Evolutionary conservation across 176 grass and related monocot species (phyloP).

Genomic region (Raddia guianensis): DNA sequence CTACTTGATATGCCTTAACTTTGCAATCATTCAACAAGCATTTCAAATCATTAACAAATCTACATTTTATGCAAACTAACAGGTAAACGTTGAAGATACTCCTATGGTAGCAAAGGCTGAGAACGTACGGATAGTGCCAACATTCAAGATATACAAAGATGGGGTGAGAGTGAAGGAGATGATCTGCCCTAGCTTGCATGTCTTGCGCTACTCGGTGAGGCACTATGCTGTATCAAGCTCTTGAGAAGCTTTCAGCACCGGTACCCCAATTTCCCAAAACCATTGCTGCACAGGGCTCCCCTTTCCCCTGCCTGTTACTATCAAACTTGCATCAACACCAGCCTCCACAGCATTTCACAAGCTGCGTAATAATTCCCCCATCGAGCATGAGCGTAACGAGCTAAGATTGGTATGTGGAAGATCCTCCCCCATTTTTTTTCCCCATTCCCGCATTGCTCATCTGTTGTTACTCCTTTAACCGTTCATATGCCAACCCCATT

Average conservation of each 20-base stretch:
- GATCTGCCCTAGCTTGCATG: slow-evolving; percentile 87
- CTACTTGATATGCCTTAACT: slow-evolving; percentile 22
- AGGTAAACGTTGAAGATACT: slow-evolving; percentile 81
- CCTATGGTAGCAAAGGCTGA: slow-evolving; percentile 69
- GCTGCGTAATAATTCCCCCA: slow-evolving; percentile 57
- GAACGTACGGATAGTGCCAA: slow-evolving; percentile 79
- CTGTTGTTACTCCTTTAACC: slow-evolving; percentile 36
- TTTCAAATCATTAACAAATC: slow-evolving; percentile 28
- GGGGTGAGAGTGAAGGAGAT: slow-evolving; percentile 90
- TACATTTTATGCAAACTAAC: not conserved
- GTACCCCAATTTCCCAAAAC: slow-evolving; percentile 33
- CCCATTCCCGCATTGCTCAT: slow-evolving; percentile 23
- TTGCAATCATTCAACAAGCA: not conserved
- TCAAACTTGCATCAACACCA: slow-evolving; percentile 44
- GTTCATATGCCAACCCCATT: slow-evolving; percentile 42
- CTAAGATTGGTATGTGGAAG: slow-evolving; percentile 60
- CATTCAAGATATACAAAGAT: slow-evolving; percentile 97
- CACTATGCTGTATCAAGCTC: slow-evolving; percentile 71
- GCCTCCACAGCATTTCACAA: slow-evolving; percentile 47
- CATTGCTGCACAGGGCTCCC: slow-evolving; percentile 36
- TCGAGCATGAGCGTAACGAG: slow-evolving; percentile 45
- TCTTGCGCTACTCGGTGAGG: slow-evolving; percentile 84
- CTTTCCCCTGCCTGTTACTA: slow-evolving; percentile 31
- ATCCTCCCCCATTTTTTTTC: slow-evolving; percentile 43
- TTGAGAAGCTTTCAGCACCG: slow-evolving; percentile 39